phyloP scores from a whole-genome alignment of 768 basidiomycete species.

The Kwoniella mangroviensis region DNA sequence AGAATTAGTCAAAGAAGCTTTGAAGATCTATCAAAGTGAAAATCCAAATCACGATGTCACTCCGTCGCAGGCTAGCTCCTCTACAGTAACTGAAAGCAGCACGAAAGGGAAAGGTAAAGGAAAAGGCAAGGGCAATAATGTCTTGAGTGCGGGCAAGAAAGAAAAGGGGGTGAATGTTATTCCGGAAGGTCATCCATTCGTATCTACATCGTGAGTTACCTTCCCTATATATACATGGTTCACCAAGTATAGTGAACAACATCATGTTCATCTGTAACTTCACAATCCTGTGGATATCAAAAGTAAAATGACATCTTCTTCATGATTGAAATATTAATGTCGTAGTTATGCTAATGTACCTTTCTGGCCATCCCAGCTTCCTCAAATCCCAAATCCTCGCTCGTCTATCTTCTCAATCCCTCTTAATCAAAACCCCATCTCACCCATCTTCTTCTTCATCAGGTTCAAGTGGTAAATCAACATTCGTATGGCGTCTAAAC shows the following conservation, averaged over 20 bases:
- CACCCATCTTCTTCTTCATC: conserved; percentile 11
- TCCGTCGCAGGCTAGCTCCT: not conserved
- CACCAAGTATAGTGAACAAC: not conserved
- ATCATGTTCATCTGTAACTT: not conserved
- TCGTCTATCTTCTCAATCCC: conserved; percentile 37
- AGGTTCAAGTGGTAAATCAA: conserved; percentile 12
- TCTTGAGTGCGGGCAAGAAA: conserved; percentile 5
- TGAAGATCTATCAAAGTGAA: conserved; percentile 18
- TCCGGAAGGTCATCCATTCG: conserved; percentile 44
- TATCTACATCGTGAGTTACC: conserved; percentile 40
- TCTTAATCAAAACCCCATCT: conserved; percentile 22
- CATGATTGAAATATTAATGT: no score
- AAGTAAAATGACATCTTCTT: no score
- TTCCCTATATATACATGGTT: not conserved
- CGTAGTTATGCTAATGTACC: no score
- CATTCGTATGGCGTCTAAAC: conserved; percentile 19
- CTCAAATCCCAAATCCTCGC: conserved; percentile 41
- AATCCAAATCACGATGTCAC: conserved; percentile 9
- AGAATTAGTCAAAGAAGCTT: conserved; percentile 20
- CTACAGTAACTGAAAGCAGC: conserved; percentile 4
- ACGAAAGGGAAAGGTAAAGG: conserved; percentile 14
- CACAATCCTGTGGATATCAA: not conserved
- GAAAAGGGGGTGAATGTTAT: conserved; percentile 20
- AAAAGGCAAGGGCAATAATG: conserved; percentile 11
- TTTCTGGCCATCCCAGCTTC: conserved; percentile 36